Evolutionary conservation across 78 protist species (phyloP), one percentile per base, ranked within the genome.

Genomic region (Creolimax fragrantissima): DNA sequence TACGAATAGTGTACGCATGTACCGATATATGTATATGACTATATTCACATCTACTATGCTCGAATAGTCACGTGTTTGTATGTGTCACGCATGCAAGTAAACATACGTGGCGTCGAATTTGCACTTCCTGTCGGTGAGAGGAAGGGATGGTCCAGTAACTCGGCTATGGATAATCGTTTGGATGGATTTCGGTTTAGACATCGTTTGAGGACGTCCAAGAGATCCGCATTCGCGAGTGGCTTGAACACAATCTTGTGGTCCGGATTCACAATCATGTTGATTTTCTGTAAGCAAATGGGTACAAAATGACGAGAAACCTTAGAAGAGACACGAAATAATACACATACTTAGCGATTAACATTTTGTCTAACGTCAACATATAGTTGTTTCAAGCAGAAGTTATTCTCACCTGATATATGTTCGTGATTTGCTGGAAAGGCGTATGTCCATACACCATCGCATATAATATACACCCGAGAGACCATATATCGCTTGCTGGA

Each of bases 381-480:
- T n/a, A n/a, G n/a, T n/a, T n/a, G n/a, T n/a, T n/a, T n/a, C n/a
- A n/a, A n/a, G n/a, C n/a, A n/a, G n/a, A n/a, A n/a, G n/a, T n/a
- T n/a, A n/a, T n/a, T 92, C 11, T 44, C 41, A 17, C 2, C 17
- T 3, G n/a, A 41, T 3, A 41, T 17, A 86, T 44, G 2, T 91
- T 37, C 42, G 5, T 3, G 35, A 5, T 5, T 42, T 88, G 81
- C 89, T 92, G 92, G 85, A 97, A 97, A 3, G 99, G 99, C 7
- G 95, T 66, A 85, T 42, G 35, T 2, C 97, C 97, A 88, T 95
- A 96, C 2, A 93, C 90, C 98, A 97, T 96, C 42, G 95, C 95
- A 42, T 96, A 94, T 37, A 97, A 91, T 35, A 98, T 98, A 92
- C 99, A 98, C 35, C 99, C 99, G 3, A 98, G 93, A 3, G 98